These are phyloP conservation scores for Pythium sp. DNA, from an alignment of 352 stramenopile genomes.

Conservation along the genomic window DNA sequence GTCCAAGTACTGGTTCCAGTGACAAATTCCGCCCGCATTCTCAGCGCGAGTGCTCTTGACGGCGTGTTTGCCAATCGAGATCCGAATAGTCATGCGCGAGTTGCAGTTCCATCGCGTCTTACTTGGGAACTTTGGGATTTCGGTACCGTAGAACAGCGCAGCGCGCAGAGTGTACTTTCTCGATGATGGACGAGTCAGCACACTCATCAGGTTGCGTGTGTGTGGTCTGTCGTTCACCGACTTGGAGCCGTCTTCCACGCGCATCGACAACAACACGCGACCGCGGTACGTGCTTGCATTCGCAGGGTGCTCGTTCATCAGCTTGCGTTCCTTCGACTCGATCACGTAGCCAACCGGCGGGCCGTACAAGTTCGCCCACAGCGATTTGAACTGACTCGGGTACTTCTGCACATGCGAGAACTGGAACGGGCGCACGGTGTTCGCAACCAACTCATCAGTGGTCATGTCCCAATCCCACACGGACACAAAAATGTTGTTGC, in stretches of 20 bases:
- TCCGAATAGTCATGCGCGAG: slow-evolving; percentile 68
- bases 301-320: slow-evolving; percentile 66
- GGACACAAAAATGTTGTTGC: slow-evolving; percentile 78
- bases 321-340: slow-evolving; percentile 27
- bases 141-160: slow-evolving; percentile 72
- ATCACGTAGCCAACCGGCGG: slow-evolving; percentile 61
- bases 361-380: slow-evolving; percentile 86
- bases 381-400: slow-evolving; percentile 45
- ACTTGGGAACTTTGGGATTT: slow-evolving; percentile 74
- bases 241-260: slow-evolving; percentile 63
- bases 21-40: slow-evolving; percentile 70
- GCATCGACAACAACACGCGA: slow-evolving; percentile 61
- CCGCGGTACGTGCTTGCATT: slow-evolving; percentile 78
- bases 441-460: slow-evolving; percentile 70
- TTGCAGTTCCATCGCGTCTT: slow-evolving; percentile 70
- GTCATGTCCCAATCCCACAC: slow-evolving; percentile 82
- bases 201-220: slow-evolving; percentile 57
- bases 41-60: slow-evolving; percentile 51
- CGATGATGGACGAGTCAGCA: slow-evolving; percentile 30
- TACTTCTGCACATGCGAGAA: slow-evolving; percentile 73
- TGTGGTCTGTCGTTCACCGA: slow-evolving; percentile 68
- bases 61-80: slow-evolving; percentile 61
- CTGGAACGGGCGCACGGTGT: slow-evolving; percentile 57
- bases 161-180: slow-evolving; percentile 61
- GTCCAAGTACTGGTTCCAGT: slow-evolving; percentile 80